Evolutionary conservation across 2,329 filamentous ascomycete species (phyloP).

Genomic region (Cladophialophora carrionii): DNA sequence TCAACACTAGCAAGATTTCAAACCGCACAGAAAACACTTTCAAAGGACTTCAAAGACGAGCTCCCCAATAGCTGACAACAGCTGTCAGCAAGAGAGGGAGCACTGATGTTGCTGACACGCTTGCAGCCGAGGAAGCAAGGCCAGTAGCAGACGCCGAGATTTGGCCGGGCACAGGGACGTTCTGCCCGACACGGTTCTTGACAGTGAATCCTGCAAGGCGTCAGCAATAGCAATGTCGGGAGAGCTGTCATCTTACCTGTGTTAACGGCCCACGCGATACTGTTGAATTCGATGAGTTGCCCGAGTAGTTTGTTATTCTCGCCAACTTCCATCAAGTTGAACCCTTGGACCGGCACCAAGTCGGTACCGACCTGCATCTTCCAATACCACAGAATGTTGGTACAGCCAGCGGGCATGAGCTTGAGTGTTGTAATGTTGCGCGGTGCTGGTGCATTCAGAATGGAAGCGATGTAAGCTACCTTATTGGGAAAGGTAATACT

Average conservation of each 20-base stretch:
- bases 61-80: neutral
- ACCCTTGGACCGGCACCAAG: slow-evolving; percentile 13
- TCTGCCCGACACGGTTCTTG: neutral
- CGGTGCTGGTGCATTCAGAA: slow-evolving; percentile 16
- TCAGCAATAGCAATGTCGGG: neutral
- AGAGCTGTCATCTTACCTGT: neutral
- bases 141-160: neutral
- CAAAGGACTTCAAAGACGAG: neutral
- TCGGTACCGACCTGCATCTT: slow-evolving; percentile 13
- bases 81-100: neutral
- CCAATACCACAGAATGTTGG: slow-evolving; percentile 20
- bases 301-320: slow-evolving; percentile 13
- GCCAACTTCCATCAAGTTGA: slow-evolving; percentile 16
- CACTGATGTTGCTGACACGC: neutral
- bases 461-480: slow-evolving; percentile 15
- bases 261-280: slow-evolving; percentile 18
- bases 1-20: neutral
- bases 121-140: neutral
- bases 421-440: slow-evolving; percentile 10
- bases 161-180: neutral
- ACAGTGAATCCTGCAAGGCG: slow-evolving; percentile 5
- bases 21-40: neutral
- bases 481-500: slow-evolving; percentile 22
- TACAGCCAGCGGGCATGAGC: slow-evolving; percentile 17
- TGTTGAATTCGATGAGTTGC: slow-evolving; percentile 24